A percentile compares a stretch with the other conserved stretches of the same genome.
Evolutionary conservation across 2,329 filamentous ascomycete species (phyloP).

Genomic region (Alternaria sp.): DNA sequence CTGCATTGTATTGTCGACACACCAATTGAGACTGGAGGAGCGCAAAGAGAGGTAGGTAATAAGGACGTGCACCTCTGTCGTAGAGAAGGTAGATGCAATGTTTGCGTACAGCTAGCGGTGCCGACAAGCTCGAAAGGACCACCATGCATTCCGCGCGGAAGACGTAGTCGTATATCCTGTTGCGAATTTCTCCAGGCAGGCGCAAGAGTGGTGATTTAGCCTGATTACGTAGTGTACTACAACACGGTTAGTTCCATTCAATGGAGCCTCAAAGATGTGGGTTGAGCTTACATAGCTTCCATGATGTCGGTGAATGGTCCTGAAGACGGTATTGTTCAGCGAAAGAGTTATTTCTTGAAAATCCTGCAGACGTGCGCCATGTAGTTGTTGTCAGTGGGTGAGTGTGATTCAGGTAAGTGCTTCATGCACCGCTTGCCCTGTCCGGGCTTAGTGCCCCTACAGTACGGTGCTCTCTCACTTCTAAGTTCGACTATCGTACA

Average conservation of each 20-base stretch:
- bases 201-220: not conserved
- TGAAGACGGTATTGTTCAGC: not conserved
- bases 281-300: not conserved
- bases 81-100: too few species aligned
- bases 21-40: not conserved
- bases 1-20: not conserved
- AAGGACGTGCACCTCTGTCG: too few species aligned
- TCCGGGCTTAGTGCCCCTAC: not conserved
- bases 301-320: not conserved
- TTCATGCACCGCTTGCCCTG: not conserved
- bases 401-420: not conserved
- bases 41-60: not conserved
- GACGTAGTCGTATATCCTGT: not conserved
- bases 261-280: not conserved
- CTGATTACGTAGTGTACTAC: not conserved
- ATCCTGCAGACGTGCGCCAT: not conserved
- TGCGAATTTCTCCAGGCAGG: not conserved
- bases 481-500: not conserved
- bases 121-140: too few species aligned
- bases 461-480: not conserved
- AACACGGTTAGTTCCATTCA: not conserved
- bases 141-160: not conserved
- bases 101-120: too few species aligned
- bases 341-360: fast-evolving
- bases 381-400: not conserved